Conservation (phyloP, 2,329 filamentous ascomycete species). For the Penicillium sclerotiorum region DNA sequence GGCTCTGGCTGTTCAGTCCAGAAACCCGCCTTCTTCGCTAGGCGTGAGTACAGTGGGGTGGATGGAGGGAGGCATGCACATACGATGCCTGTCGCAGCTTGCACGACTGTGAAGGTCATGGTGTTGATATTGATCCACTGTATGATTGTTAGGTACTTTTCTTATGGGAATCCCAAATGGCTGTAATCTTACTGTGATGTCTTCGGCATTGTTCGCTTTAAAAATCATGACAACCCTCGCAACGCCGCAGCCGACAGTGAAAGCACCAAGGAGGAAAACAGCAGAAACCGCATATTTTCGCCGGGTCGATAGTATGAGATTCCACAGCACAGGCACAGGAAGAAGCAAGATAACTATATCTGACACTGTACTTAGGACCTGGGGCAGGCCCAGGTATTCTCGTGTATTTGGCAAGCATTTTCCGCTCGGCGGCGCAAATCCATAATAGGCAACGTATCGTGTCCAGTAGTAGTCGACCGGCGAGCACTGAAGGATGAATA, state of each 20-base stretch:
- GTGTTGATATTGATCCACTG: slow-evolving; percentile 4
- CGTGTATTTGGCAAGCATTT: not conserved
- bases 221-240: slow-evolving; percentile 2
- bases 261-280: slow-evolving; percentile 2
- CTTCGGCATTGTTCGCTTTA: not conserved
- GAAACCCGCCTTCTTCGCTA: not conserved
- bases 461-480: slow-evolving; percentile 8
- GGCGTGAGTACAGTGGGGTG: not conserved
- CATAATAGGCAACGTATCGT: not conserved
- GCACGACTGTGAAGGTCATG: slow-evolving; percentile 2
- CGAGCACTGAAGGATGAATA: slow-evolving; percentile 5
- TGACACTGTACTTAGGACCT: slow-evolving; percentile 2
- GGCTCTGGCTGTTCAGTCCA: not conserved
- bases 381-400: not conserved
- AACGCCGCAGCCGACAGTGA: slow-evolving; percentile 1
- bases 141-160: not conserved
- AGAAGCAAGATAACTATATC: not conserved
- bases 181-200: not conserved
- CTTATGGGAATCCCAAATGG: not conserved
- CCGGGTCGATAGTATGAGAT: not conserved
- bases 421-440: not conserved
- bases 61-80: slow-evolving; percentile 2
- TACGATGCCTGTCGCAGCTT: slow-evolving; percentile 1
- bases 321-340: slow-evolving; percentile 2
- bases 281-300: slow-evolving; percentile 2